Conservation (phyloP, 257 asterid species). For the Solanum chilense region DNA sequence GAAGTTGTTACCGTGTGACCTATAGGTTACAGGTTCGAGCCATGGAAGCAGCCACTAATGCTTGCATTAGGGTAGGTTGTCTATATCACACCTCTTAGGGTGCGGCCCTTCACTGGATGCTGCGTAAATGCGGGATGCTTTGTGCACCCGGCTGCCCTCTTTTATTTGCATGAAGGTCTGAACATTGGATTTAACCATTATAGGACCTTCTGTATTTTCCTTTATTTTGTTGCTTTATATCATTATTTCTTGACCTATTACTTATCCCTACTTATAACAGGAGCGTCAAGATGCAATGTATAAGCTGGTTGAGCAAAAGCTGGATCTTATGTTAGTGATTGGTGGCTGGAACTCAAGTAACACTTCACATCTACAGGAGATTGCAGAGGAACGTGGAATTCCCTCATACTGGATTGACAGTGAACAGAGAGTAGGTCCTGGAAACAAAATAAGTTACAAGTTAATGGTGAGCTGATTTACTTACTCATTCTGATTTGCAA, state of each 20-base stretch:
- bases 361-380: conserved; percentile 97
- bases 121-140: not conserved
- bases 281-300: conserved; percentile 99
- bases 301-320: conserved; percentile 64
- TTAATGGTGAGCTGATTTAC: conserved; percentile 47
- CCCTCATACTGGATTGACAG: conserved; percentile 96
- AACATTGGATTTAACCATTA: not conserved
- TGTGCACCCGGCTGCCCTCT: not conserved
- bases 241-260: not conserved
- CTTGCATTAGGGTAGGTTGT: not conserved
- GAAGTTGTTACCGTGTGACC: not conserved
- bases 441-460: conserved; percentile 73
- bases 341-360: conserved; percentile 99
- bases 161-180: not conserved
- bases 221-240: not conserved
- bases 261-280: conserved; percentile 20
- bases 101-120: not conserved
- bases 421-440: conserved; percentile 86
- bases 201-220: not conserved
- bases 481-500: not conserved
- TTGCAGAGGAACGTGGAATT: conserved; percentile 81
- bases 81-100: not conserved
- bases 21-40: not conserved
- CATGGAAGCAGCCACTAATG: not conserved
- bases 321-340: conserved; percentile 85